phyloP scores from a whole-genome alignment of 1,284 basidiomycete genomes.

The Melampsora abietis-canadensis region DNA sequence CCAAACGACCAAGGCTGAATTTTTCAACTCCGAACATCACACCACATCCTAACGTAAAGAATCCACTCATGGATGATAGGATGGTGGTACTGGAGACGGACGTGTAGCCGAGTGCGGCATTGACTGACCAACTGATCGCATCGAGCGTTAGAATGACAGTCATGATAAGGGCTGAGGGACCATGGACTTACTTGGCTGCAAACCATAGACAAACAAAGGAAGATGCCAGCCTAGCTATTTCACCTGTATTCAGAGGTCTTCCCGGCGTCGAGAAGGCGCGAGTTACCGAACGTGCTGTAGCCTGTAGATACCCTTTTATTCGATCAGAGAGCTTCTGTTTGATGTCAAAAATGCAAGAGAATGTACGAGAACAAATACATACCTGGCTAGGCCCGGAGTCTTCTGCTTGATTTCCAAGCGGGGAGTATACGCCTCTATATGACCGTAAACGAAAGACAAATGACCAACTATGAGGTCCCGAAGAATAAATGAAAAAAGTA shows the following conservation, averaged over 20 bases:
- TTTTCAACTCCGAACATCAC: conserved; percentile 77
- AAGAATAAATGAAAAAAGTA: not conserved
- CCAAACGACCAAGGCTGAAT: conserved; percentile 70
- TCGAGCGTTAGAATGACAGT: not conserved
- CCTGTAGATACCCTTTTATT: conserved; percentile 53
- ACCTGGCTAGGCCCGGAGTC: not conserved
- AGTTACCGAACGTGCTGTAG: conserved; percentile 44
- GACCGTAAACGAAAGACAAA: not conserved
- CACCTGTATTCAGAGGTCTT: conserved; percentile 10
- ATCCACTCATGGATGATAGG: conserved; percentile 78
- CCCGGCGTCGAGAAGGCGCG: conserved; percentile 16
- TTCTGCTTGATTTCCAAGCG: not conserved
- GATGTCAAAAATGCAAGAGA: not conserved
- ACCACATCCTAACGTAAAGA: conserved; percentile 87
- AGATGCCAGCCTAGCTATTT: conserved; percentile 21
- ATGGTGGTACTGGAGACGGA: conserved; percentile 88
- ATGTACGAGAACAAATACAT: not conserved
- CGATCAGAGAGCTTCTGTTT: not conserved
- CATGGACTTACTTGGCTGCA: conserved; percentile 63
- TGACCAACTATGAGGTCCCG: not conserved
- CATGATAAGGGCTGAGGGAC: not conserved
- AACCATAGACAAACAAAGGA: conserved; percentile 69
- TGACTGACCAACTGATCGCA: conserved; percentile 65
- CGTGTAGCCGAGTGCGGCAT: conserved; percentile 75
- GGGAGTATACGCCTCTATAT: conserved; percentile 1